Evolutionary conservation across 768 basidiomycete species (phyloP), one percentile per base, ranked within the genome.

Genomic region (Dacryopinax primogenitus): DNA sequence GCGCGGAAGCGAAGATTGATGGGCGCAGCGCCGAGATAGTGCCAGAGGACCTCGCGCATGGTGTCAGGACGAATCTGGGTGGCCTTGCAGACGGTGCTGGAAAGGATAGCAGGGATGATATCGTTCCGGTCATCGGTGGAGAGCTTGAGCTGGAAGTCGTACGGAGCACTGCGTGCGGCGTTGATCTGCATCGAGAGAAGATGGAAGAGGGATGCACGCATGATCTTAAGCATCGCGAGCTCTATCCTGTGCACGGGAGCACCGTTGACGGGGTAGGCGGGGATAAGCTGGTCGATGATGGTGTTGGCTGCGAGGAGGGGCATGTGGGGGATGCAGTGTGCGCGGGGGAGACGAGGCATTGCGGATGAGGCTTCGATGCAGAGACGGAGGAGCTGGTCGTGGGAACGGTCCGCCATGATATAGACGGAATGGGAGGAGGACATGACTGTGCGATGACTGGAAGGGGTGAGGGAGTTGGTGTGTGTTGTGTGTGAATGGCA

Each of bases 391-490:
- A 58, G 51, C 51, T 58, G 51, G 18, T 58, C 51, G 51, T 58
- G 51, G 26, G 51, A 13, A 30, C 51, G 51, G 21, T 58, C 51
- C 4, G 51, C 51, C 51, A 58, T 58, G 51, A 30, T 32, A 30
- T 58, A 30, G 51, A 58, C 13, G 4, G 51, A 58, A 30, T 7
- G 15, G 30, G 51, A 13, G 4, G 51, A 58, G 9, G 11, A 30
- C 51, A 58, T 58, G 51, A 58, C 51, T 58, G 51, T 58, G 51
- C 30, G 51, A 58, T 58, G 51, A 58, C 51, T 58, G 51, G 51
- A n/a, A n/a, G 3, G 51, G 15, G 3, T 3, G 13, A 30, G 51
- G 41, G 41, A 44, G 51, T 23, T 58, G 15, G 26, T 58, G 51
- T 23, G 30, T 58, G 51, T 58, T 44, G 41, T n/a, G 30, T 58